phyloP scores from a whole-genome alignment of 176 grass and related monocot species.

The Triticum aestivum region IWGSC_CS_RefSeq_v2.1 NC_057794.1:532260753-532261252 shows the following conservation, averaged over 20 bases:
- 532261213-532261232: background rate
- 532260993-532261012: conserved; percentile 92
- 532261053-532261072: background rate
- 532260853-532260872: background rate
- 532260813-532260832: conserved; percentile 97
- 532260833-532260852: conserved; percentile 50
- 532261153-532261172: conserved; percentile 98
- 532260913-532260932: conserved; percentile 94
- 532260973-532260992: conserved; percentile 99
- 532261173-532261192: conserved; percentile 60
- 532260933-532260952: conserved; percentile 95
- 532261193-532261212: background rate
- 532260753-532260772: background rate
- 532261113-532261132: conserved; percentile 94
- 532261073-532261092: background rate
- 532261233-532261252: background rate
- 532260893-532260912: background rate
- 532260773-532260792: conserved; percentile 71
- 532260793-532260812: conserved; percentile 86
- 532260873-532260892: conserved; percentile 13
- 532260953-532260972: conserved; percentile 98
- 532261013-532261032: conserved; percentile 64
- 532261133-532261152: conserved; percentile 93
- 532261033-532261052: conserved; percentile 39
- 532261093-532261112: conserved; percentile 79